Percentiles rank a stretch among this genome's conserved stretches.
phyloP scores from a whole-genome alignment of 1,284 basidiomycete species.

The Leccinum griseonigrum region DNA sequence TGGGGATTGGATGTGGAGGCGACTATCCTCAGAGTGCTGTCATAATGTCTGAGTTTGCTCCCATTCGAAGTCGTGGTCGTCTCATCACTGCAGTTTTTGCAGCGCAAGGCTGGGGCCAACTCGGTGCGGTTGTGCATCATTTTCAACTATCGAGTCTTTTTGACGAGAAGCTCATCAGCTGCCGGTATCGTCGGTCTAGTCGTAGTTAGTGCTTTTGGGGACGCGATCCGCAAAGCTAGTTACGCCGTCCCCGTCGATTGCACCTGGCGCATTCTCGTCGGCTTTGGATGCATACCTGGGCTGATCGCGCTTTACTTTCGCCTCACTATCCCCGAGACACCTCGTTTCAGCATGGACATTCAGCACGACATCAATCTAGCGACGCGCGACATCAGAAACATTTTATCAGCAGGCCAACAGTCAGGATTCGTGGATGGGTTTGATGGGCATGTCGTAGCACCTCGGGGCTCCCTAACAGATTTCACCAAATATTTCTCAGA shows the following conservation, averaged over 20 bases:
- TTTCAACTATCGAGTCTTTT: conserved; percentile 9
- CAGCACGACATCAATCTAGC: conserved; percentile 62
- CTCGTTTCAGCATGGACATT: conserved; percentile 73
- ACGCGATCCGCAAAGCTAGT: conserved; percentile 28
- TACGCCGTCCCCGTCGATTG: conserved; percentile 35
- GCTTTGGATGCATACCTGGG: conserved; percentile 35
- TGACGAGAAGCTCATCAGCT: conserved; percentile 24
- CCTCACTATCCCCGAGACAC: conserved; percentile 55
- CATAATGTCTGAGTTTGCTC: conserved; percentile 62
- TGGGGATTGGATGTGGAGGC: conserved; percentile 46
- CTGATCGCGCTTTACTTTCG: conserved; percentile 51
- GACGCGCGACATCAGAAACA: conserved; percentile 47
- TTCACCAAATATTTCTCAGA: conserved; percentile 46
- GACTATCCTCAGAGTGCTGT: conserved; percentile 48
- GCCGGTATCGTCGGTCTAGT: conserved; percentile 43
- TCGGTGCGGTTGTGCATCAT: conserved; percentile 35
- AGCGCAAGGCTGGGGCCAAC: conserved; percentile 54
- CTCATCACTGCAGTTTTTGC: conserved; percentile 58
- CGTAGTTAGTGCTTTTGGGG: conserved; percentile 29
- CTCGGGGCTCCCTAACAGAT: conserved; percentile 46
- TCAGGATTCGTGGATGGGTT: conserved; percentile 36
- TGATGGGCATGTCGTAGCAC: conserved; percentile 39
- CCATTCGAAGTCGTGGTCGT: conserved; percentile 52
- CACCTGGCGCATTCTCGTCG: conserved; percentile 46
- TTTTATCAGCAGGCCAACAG: conserved; percentile 40